Conservation (phyloP, 495 filamentous ascomycete genomes). For the Xylaria flabelliformis region DNA sequence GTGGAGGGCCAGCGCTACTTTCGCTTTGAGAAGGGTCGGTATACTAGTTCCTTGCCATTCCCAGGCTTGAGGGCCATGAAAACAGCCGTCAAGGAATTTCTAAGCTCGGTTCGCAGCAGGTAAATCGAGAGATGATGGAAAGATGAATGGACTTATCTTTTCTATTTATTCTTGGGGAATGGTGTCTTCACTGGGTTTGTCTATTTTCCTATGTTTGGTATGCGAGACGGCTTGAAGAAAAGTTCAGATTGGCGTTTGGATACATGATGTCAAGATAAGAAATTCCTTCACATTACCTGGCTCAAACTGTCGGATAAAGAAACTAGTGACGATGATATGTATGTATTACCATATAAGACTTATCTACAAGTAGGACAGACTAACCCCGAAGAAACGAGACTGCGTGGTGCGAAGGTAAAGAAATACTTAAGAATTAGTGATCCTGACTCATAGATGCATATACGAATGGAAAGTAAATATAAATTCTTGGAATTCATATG, state of each 20-base stretch:
- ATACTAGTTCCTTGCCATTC: constrained; percentile 19
- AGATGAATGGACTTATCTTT: background rate
- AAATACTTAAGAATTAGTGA: background rate
- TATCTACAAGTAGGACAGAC: background rate
- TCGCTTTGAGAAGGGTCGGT: constrained; percentile 19
- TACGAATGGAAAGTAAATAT: background rate
- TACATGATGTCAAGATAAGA: background rate
- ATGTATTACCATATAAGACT: background rate
- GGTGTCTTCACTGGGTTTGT: background rate
- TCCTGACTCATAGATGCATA: background rate
- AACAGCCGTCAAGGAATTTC: constrained; percentile 7
- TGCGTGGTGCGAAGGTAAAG: background rate
- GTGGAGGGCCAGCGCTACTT: constrained; percentile 16
- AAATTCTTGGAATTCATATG: background rate
- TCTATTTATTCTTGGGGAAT: background rate
- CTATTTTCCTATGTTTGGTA: background rate
- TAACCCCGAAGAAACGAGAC: background rate
- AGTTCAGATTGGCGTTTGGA: background rate
- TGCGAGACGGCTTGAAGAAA: background rate
- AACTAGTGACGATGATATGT: background rate
- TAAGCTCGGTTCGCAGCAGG: constrained; percentile 7
- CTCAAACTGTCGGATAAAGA: background rate
- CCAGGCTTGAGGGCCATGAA: constrained; percentile 21
- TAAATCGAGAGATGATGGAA: background rate
- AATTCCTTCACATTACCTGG: background rate